phyloP scores from a whole-genome alignment of 2,329 filamentous ascomycete genomes.

The Leptographium radiaticola region DNA sequence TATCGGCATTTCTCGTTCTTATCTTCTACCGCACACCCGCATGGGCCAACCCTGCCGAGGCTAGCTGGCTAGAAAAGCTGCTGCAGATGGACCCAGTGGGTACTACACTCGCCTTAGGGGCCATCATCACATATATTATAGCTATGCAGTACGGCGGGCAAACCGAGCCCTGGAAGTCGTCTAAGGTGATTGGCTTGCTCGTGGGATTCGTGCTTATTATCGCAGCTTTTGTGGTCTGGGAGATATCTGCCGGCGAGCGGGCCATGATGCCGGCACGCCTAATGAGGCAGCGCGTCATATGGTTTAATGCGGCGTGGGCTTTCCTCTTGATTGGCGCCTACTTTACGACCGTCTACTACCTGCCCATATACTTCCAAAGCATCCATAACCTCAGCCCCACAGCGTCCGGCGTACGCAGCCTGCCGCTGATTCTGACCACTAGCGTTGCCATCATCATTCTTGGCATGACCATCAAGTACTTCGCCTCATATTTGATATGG shows the following conservation, averaged over 20 bases:
- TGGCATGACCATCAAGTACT: slow-evolving; percentile 21
- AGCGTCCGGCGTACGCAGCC: slow-evolving; percentile 23
- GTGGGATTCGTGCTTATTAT: slow-evolving; percentile 16
- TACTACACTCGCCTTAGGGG: slow-evolving; percentile 23
- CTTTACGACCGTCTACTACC: slow-evolving; percentile 30
- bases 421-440: slow-evolving; percentile 26
- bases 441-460: slow-evolving; percentile 21
- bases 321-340: slow-evolving; percentile 29
- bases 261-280: slow-evolving; percentile 37
- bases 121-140: slow-evolving; percentile 24
- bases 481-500: slow-evolving; percentile 16
- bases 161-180: slow-evolving; percentile 22
- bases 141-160: slow-evolving; percentile 30
- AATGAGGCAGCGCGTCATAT: slow-evolving; percentile 28
- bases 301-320: slow-evolving; percentile 25
- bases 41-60: slow-evolving; percentile 17
- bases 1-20: slow-evolving; percentile 14
- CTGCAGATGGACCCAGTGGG: slow-evolving; percentile 29
- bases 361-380: slow-evolving; percentile 39
- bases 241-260: slow-evolving; percentile 25
- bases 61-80: slow-evolving; percentile 23
- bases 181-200: slow-evolving; percentile 23
- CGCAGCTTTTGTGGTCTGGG: slow-evolving; percentile 17
- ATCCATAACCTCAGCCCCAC: slow-evolving; percentile 26
- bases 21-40: slow-evolving; percentile 23